Base-by-base conservation (phyloP, 139 green algal genomes). In the Picochlorum sp. region DNA sequence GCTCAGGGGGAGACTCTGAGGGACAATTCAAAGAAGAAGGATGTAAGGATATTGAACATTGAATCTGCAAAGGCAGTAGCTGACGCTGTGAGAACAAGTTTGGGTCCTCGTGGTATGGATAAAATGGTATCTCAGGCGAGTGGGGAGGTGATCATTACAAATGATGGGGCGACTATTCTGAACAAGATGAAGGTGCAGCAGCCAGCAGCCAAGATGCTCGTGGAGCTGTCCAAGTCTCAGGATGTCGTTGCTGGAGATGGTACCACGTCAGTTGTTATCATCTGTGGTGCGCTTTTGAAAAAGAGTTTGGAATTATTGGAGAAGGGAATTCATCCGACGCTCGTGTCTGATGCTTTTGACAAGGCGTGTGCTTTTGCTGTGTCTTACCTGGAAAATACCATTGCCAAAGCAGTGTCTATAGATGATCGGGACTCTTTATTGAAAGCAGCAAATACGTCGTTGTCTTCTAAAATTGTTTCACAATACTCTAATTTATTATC, bases 131-230 rank as follows among this genome's bases (percentile, higher is more conserved):
- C 80, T 5, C 78, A 88, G 38, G 75, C 86, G 0, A 84, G 89
- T 37, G 93, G 92, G 2, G 90, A 98, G 65, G 94, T 99, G 10
- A 92, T 98, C 68, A 99, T 99, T 71, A 99, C 94, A 32, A 99
- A 99, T 70, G 94, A 99, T 69, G 94, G 94, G 4, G 94, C 94
- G 9, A 99, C 94, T 16, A 98, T 99, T 55, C 77, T 99, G 11
- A 91, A 99, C 58, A 96, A 95, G 72, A 98, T 99, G 92, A 81
- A 79, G 0, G 91, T 99, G 14, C 83, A 80, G 54, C 91, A 98
- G 77, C 94, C 94, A 14, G 94, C 94, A 26, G 94, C 94, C 20
- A 99, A 99, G 72, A 99, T 99, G 94, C 85, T 99, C 4, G 94
- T 99, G 41, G 94, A 99, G 73, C 81, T 99, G 26, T 88, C 91